A percentile compares a stretch with the other conserved stretches of the same genome.
These are phyloP conservation scores for Ceratocystis huliohia DNA, from an alignment of 2,329 filamentous ascomycete species.

Conservation along the genomic window DNA sequence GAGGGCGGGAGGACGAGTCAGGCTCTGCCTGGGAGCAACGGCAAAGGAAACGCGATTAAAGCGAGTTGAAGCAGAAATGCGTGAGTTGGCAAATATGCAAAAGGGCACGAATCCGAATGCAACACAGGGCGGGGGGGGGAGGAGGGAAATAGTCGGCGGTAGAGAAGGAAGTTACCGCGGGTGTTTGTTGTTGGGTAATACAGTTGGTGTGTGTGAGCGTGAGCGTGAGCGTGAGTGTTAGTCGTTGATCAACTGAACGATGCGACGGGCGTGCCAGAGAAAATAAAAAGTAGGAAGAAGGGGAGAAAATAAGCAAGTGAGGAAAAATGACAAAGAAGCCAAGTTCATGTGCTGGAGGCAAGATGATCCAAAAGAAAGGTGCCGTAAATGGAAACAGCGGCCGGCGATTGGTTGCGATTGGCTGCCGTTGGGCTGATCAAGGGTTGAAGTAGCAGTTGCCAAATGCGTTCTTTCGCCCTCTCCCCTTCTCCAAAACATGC, in stretches of 20 bases:
- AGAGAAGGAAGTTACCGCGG: not conserved
- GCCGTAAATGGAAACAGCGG: not conserved
- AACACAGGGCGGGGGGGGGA: not conserved
- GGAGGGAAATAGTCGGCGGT: not conserved
- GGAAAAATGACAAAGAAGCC: not conserved
- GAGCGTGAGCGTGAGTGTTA: not conserved
- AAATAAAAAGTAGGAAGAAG: no score
- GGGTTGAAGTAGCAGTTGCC: not conserved
- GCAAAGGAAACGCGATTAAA: no score
- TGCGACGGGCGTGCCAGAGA: no score
- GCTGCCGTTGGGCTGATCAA: slow-evolving; percentile 1
- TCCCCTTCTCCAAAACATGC: not conserved
- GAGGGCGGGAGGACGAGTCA: no score
- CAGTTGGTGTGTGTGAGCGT: not conserved
- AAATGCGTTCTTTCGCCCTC: not conserved
- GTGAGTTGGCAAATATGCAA: slow-evolving; percentile 6
- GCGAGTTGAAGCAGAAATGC: not conserved
- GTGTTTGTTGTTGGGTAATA: not conserved
- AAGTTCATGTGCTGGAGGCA: not conserved
- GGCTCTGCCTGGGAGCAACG: no score
- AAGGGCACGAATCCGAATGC: not conserved
- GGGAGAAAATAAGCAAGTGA: no score
- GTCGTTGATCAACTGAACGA: not conserved
- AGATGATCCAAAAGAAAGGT: not conserved
- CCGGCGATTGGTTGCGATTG: not conserved